phyloP scores from a whole-genome alignment of 768 basidiomycete genomes.

The Mycena sanguinolenta region DNA sequence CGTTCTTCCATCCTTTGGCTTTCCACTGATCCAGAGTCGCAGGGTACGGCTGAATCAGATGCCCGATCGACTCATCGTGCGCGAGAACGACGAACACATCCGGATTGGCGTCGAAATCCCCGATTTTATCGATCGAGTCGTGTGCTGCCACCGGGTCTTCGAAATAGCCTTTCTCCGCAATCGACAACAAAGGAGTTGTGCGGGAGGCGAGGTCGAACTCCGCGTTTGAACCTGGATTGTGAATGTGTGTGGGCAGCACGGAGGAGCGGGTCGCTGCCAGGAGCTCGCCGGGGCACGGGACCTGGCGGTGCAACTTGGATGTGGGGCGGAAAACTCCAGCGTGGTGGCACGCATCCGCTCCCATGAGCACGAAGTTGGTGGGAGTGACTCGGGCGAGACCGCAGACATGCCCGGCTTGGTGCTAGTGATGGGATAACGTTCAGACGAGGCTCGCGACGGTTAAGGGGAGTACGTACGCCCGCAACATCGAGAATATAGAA shows the following conservation, averaged over 20 bases:
- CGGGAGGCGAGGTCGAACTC: constrained; percentile 28
- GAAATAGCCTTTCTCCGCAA: constrained; percentile 23
- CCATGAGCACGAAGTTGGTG: constrained; percentile 34
- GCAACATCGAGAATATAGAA: constrained; percentile 35
- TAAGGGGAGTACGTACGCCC: constrained; percentile 12
- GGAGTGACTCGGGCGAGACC: constrained; percentile 37
- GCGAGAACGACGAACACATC: constrained; percentile 35
- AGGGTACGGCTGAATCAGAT: constrained; percentile 22
- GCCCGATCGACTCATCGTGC: constrained; percentile 29
- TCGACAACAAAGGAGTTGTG: constrained; percentile 20
- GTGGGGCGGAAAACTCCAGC: constrained; percentile 36
- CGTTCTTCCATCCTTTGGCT: constrained; percentile 34
- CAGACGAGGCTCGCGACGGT: background rate
- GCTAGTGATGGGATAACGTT: constrained; percentile 14
- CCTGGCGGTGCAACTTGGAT: constrained; percentile 3
- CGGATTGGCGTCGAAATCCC: constrained; percentile 35
- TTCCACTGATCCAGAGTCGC: constrained; percentile 29
- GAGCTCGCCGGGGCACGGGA: constrained; percentile 30
- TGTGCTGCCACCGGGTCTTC: constrained; percentile 26
- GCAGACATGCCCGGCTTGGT: constrained; percentile 35
- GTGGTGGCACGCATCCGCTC: constrained; percentile 36
- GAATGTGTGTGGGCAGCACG: constrained; percentile 21
- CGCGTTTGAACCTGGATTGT: background rate
- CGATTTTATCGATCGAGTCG: constrained; percentile 23
- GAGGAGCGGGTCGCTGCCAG: constrained; percentile 23